Evolutionary conservation across 345 rosid genomes (phyloP).

Genomic region (Camelina hispida): DNA sequence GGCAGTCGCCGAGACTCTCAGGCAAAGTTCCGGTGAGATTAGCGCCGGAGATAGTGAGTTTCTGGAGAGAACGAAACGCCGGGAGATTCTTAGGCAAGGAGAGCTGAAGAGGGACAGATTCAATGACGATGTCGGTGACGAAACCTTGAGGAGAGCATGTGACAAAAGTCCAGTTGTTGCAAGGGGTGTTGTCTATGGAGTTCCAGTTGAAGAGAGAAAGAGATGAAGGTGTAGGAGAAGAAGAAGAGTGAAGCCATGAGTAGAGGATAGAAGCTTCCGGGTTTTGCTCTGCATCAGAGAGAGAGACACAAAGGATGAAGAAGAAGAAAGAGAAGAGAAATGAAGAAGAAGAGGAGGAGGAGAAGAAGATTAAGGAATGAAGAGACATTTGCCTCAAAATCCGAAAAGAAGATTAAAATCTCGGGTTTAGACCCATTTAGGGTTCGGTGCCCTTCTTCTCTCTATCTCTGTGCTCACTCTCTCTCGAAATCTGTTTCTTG

Average conservation of each 20-base stretch:
- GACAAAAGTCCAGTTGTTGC: conserved; percentile 83
- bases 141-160: conserved; percentile 68
- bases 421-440: conserved; percentile 68
- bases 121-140: conserved; percentile 69
- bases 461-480: conserved; percentile 40
- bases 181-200: conserved; percentile 62
- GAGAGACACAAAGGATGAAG: conserved; percentile 42
- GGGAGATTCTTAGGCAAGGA: conserved; percentile 67
- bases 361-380: conserved; percentile 42
- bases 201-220: conserved; percentile 67
- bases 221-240: conserved; percentile 46
- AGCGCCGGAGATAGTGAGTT: conserved; percentile 64
- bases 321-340: conserved; percentile 44
- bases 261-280: conserved; percentile 63
- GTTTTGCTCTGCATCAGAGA: conserved; percentile 52
- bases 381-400: conserved; percentile 82
- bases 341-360: conserved; percentile 5
- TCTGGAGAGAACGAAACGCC: conserved; percentile 53
- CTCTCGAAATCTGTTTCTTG: conserved; percentile 51
- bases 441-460: conserved; percentile 50
- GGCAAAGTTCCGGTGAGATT: conserved; percentile 81
- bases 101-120: conserved; percentile 59
- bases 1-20: conserved; percentile 54
- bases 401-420: conserved; percentile 57
- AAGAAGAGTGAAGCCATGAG: conserved; percentile 72